Percentiles rank a stretch among this genome's conserved stretches.
These are phyloP conservation scores for Phytophthora ohioensis DNA, from an alignment of 352 stramenopile genomes.

Conservation along the genomic window DNA sequence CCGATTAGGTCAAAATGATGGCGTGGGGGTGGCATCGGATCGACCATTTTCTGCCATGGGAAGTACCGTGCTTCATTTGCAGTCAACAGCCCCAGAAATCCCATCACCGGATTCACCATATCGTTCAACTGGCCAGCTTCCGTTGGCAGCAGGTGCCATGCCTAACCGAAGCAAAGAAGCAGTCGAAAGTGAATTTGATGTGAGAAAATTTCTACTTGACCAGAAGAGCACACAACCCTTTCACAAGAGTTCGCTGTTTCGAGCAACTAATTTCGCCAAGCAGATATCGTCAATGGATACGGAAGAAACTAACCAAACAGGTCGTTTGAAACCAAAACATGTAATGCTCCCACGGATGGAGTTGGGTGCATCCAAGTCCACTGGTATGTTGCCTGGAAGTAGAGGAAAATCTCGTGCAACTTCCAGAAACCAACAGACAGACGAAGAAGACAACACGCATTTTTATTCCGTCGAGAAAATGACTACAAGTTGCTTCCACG, in stretches of 20 bases:
- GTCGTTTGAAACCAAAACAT: conserved; percentile 33
- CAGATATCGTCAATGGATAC: conserved; percentile 29
- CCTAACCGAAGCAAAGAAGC: conserved; percentile 2
- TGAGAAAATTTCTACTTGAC: conserved; percentile 69
- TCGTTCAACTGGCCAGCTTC: conserved; percentile 10
- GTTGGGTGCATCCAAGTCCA: conserved; percentile 29
- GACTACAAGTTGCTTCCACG: conserved; percentile 74
- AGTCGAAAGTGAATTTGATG: conserved; percentile 57
- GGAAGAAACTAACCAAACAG: neutral
- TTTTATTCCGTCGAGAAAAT: conserved; percentile 86
- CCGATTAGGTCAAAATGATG: neutral
- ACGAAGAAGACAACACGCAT: conserved; percentile 53
- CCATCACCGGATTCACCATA: conserved; percentile 13
- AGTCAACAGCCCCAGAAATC: conserved; percentile 14
- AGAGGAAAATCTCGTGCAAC: neutral
- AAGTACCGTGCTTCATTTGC: conserved; percentile 20
- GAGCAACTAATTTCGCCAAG: conserved; percentile 41
- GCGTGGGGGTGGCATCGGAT: neutral
- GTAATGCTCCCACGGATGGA: conserved; percentile 55
- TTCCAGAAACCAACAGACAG: conserved; percentile 28
- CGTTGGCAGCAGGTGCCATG: conserved; percentile 6
- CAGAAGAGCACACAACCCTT: conserved; percentile 64
- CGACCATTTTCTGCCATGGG: conserved; percentile 56
- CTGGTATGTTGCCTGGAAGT: conserved; percentile 18
- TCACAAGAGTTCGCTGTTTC: conserved; percentile 72